phyloP scores from a whole-genome alignment of 2,329 filamentous ascomycete species.

The Colletotrichum truncatum region DNA sequence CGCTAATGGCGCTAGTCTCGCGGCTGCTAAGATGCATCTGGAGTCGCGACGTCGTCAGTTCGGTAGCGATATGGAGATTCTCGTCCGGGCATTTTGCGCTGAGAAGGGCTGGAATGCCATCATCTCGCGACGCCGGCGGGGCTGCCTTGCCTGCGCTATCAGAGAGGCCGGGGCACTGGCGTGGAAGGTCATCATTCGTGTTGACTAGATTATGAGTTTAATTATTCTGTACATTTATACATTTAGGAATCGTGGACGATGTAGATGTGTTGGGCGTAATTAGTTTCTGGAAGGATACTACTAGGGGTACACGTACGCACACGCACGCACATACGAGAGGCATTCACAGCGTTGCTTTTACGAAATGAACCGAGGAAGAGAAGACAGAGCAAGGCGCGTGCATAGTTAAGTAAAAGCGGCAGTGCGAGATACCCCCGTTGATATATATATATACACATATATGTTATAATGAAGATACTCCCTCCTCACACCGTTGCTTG shows the following conservation, averaged over 20 bases:
- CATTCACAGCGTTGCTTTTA: conserved; percentile 24
- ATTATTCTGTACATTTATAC: background rate
- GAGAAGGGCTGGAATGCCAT: conserved; percentile 79
- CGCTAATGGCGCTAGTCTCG: conserved; percentile 48
- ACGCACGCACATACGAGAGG: conserved; percentile 6
- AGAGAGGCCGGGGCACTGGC: conserved; percentile 77
- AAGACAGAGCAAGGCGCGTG: conserved; percentile 1
- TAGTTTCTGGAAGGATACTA: background rate
- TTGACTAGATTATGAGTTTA: conserved; percentile 50
- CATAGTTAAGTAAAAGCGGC: conserved; percentile 14
- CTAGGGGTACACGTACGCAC: background rate
- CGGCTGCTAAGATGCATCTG: conserved; percentile 62
- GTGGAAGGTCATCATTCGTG: conserved; percentile 72
- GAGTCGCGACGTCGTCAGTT: conserved; percentile 66
- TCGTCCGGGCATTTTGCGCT: conserved; percentile 78
- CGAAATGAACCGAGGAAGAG: background rate
- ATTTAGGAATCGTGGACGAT: background rate
- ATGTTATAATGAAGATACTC: background rate
- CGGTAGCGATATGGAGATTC: conserved; percentile 73
- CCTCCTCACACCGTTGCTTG: background rate
- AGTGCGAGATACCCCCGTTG: conserved; percentile 26
- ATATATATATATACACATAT: conserved; percentile 7
- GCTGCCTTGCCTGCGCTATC: conserved; percentile 78
- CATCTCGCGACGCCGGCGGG: conserved; percentile 72
- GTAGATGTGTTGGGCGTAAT: background rate